Percentiles rank a stretch among this genome's conserved stretches.
These are phyloP conservation scores for Galeopsis tetrahit DNA, from an alignment of 257 asterid genomes.

Conservation along the genomic window DNA sequence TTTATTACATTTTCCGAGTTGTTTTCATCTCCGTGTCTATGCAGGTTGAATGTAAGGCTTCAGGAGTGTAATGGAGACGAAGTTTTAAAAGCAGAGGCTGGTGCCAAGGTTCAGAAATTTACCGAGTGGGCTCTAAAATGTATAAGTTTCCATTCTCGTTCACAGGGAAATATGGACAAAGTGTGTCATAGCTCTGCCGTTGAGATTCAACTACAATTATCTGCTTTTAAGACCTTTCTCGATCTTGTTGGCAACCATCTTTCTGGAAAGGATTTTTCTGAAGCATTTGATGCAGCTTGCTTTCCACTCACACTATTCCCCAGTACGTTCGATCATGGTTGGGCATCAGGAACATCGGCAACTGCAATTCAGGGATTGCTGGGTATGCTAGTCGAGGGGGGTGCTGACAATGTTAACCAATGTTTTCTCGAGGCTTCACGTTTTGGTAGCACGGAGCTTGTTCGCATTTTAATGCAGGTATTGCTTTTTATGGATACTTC, in stretches of 20 bases:
- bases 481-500: not conserved
- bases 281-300: constrained; percentile 97
- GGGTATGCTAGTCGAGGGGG: constrained; percentile 91
- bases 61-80: constrained; percentile 92
- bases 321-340: constrained; percentile 87
- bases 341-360: constrained; percentile 95
- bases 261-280: constrained; percentile 87
- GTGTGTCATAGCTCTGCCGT: constrained; percentile 61
- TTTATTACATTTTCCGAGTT: not conserved
- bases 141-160: constrained; percentile 88
- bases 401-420: constrained; percentile 94
- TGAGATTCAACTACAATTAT: constrained; percentile 76
- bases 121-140: constrained; percentile 97
- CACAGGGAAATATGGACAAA: constrained; percentile 75
- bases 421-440: constrained; percentile 97
- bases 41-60: constrained; percentile 84
- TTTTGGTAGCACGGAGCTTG: constrained; percentile 97
- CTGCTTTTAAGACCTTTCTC: constrained; percentile 84
- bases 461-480: constrained; percentile 92
- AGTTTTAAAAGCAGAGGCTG: constrained; percentile 90
- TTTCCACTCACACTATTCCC: constrained; percentile 93
- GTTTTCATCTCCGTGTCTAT: constrained; percentile 29
- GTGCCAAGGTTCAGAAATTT: constrained; percentile 91
- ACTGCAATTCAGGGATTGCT: constrained; percentile 82
- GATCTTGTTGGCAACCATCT: constrained; percentile 86